Base-by-base conservation (phyloP, 2,329 filamentous ascomycete species). In the Myrmaecium sp. region DNA sequence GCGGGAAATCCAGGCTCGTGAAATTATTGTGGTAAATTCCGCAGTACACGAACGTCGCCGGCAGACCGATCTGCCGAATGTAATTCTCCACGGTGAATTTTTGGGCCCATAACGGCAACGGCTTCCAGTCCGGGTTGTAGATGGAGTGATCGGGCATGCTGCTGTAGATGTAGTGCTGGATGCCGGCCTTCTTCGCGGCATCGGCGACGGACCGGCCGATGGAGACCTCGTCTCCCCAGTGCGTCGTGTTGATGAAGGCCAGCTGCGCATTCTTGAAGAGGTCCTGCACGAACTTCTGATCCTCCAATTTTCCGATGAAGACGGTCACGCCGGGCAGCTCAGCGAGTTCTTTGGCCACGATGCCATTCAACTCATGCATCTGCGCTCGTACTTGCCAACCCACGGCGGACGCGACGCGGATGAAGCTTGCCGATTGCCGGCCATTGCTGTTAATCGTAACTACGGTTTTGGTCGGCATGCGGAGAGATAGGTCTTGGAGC, bases 21-120 rank as follows among this genome's bases (percentile, higher is more conserved):
- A 95, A 98, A 51, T 98, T 95, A 56, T 95, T 95, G 63, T 95
- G 93, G 62, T 95, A 98, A 42, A 94, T 94, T 32, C 86, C 89
- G 6, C 84, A 82, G 53, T 94, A 94, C 37, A 94, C 75, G 51
- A 93, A 95, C 0, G 86, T 95, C 1, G 84, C 74, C 0, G 81
- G 81, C 7, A 94, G 62, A 6, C 74, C 74, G 21, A 93, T 68
- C 46, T 82, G 69, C 31, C 80, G 72, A 27, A 94, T 68, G 51
- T 95, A 92, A 29, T 89, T 78, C 54, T 95, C 89, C 21, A 95
- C 77, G 26, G 79, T 74, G 52, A 91, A 83, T 54, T 98, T 98
- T 33, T 76, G 74, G 4, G 79, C 74, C 86, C 89, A 98, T 28
- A 93, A 66, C 1, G 89, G 89, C 26, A 94, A 58, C 1, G 78